A percentile compares a stretch with the other conserved stretches of the same genome.
These are phyloP conservation scores for Microcyclospora tardicrescens DNA, from an alignment of 2,329 filamentous ascomycete species.

Conservation along the genomic window DNA sequence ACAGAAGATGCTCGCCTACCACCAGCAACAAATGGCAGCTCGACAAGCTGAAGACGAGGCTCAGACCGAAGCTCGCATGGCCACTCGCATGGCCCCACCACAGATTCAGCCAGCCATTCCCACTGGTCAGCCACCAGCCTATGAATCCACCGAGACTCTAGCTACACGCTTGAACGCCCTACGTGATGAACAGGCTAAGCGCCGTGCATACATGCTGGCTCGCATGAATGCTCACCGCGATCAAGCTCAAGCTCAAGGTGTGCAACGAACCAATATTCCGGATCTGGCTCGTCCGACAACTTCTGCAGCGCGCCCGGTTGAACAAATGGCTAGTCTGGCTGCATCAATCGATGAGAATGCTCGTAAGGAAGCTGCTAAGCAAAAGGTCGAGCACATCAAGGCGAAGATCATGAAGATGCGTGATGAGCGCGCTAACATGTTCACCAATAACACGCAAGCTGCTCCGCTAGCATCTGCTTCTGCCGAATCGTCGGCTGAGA, in stretches of 20 bases:
- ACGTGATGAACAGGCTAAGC: constrained; percentile 19
- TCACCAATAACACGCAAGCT: background rate
- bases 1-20: constrained; percentile 11
- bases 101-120: background rate
- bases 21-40: constrained; percentile 2
- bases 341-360: constrained; percentile 8
- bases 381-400: constrained; percentile 20
- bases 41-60: constrained; percentile 1
- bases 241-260: constrained; percentile 3
- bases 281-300: background rate
- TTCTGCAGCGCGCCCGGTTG: background rate
- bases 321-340: constrained; percentile 1
- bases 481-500: constrained; percentile 1
- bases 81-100: background rate
- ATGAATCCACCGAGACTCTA: constrained; percentile 5
- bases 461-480: background rate
- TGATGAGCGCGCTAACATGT: constrained; percentile 13
- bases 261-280: constrained; percentile 1
- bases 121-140: constrained; percentile 1
- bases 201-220: constrained; percentile 24
- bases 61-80: background rate
- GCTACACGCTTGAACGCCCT: constrained; percentile 13
- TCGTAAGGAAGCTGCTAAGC: constrained; percentile 18
- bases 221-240: constrained; percentile 13
- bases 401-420: constrained; percentile 20